A percentile compares a stretch with the other conserved stretches of the same genome.
Conservation (phyloP, 2,329 filamentous ascomycete species). For the Pestalotiopsis sp. region DNA sequence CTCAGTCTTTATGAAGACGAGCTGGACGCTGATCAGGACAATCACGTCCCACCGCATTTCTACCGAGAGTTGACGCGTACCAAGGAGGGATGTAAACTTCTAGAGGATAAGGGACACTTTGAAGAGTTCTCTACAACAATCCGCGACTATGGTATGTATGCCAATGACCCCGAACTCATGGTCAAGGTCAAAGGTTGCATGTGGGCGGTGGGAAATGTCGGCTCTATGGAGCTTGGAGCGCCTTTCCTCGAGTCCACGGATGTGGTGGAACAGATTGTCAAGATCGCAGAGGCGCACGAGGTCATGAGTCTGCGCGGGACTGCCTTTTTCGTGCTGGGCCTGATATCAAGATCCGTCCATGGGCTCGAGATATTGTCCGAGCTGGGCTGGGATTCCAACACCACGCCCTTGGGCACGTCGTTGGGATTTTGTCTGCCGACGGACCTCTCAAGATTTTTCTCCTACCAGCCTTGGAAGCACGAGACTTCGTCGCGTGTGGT, state of each 20-base stretch:
- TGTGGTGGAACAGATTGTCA: slow-evolving; percentile 83
- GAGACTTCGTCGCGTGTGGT: slow-evolving; percentile 49
- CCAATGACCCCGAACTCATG: slow-evolving; percentile 81
- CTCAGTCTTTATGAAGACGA: slow-evolving; percentile 63
- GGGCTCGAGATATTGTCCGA: slow-evolving; percentile 90
- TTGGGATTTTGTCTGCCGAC: slow-evolving; percentile 86
- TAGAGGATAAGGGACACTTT: slow-evolving; percentile 94
- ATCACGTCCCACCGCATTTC: slow-evolving; percentile 90
- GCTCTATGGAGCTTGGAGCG: slow-evolving; percentile 95
- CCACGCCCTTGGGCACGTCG: slow-evolving; percentile 79
- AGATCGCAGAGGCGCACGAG: slow-evolving; percentile 84
- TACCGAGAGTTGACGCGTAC: slow-evolving; percentile 95
- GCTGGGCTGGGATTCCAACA: slow-evolving; percentile 90
- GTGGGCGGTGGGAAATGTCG: slow-evolving; percentile 97
- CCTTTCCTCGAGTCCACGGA: slow-evolving; percentile 90
- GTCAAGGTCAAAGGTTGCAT: slow-evolving; percentile 95
- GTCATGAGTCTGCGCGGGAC: slow-evolving; percentile 94
- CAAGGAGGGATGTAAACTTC: slow-evolving; percentile 84
- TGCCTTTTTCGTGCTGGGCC: slow-evolving; percentile 91
- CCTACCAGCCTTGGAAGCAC: slow-evolving; percentile 64
- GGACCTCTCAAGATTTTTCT: slow-evolving; percentile 78
- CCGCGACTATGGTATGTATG: slow-evolving; percentile 81
- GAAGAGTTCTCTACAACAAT: slow-evolving; percentile 91
- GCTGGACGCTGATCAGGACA: slow-evolving; percentile 56
- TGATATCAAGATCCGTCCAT: slow-evolving; percentile 90